phyloP scores from a whole-genome alignment of 805 yeast species.

The Starmerella bombi region DNA sequence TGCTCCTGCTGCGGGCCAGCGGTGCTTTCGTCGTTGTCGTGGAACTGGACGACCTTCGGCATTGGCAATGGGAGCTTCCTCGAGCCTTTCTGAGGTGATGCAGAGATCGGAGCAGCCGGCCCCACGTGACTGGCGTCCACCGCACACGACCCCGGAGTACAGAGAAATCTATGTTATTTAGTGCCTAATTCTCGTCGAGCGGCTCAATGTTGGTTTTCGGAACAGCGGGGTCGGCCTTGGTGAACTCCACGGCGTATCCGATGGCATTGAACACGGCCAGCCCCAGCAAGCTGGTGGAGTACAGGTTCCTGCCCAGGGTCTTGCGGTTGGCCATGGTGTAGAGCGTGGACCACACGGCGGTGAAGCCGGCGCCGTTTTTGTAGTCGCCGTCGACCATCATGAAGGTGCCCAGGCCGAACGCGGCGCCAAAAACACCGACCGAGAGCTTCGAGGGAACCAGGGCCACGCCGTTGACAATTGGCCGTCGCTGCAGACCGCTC shows the following conservation, averaged over 20 bases:
- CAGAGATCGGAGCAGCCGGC: background rate
- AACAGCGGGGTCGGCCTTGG: constrained; percentile 15
- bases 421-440: constrained; percentile 21
- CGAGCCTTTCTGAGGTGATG: background rate
- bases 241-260: constrained; percentile 19
- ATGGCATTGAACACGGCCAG: constrained; percentile 16
- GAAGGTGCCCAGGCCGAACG: constrained; percentile 21
- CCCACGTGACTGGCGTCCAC: too few species aligned
- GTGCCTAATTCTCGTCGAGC: too few species aligned
- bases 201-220: constrained; percentile 7
- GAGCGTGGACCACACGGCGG: constrained; percentile 22
- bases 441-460: constrained; percentile 17
- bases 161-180: background rate
- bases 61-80: constrained; percentile 1
- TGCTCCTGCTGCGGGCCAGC: background rate
- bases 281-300: constrained; percentile 9
- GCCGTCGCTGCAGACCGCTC: constrained; percentile 16
- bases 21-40: constrained; percentile 8
- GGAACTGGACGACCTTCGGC: constrained; percentile 15
- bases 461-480: constrained; percentile 8
- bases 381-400: constrained; percentile 24
- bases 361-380: constrained; percentile 23
- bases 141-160: too few species aligned
- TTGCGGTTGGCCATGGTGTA: constrained; percentile 21
- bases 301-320: constrained; percentile 11